Conservation (phyloP, 495 filamentous ascomycete species). For the Gamarada debralockiae region DNA sequence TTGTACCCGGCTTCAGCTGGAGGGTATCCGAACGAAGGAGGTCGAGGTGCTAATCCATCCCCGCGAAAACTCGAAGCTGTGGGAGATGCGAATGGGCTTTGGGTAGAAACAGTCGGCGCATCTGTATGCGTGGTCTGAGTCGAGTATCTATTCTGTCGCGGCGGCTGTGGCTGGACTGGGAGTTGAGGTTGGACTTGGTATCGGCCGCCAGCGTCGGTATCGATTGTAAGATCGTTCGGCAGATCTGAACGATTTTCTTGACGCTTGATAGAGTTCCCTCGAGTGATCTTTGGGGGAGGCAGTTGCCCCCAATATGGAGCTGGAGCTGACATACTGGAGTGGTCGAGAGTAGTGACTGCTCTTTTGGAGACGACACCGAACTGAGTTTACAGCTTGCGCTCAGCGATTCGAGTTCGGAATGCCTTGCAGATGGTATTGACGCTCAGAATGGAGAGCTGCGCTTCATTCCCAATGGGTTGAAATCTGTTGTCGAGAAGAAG, state of each 20-base stretch:
- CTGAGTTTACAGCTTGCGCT: neutral
- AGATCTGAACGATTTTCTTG: constrained; percentile 36
- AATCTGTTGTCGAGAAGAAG: neutral
- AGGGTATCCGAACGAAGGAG: constrained; percentile 43
- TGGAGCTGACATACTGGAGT: constrained; percentile 25
- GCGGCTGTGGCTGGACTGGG: constrained; percentile 35
- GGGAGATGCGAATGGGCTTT: constrained; percentile 47
- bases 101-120: constrained; percentile 44
- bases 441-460: neutral
- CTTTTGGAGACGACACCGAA: neutral
- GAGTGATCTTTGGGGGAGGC: constrained; percentile 30
- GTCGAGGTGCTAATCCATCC: constrained; percentile 43
- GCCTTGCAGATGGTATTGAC: no score
- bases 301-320: constrained; percentile 38
- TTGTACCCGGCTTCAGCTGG: constrained; percentile 22
- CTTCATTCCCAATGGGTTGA: neutral
- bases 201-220: constrained; percentile 23
- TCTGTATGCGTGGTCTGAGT: constrained; percentile 17
- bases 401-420: no score
- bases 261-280: constrained; percentile 35
- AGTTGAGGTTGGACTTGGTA: constrained; percentile 18
- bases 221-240: constrained; percentile 37
- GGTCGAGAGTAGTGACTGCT: neutral
- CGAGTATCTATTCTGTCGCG: constrained; percentile 18
- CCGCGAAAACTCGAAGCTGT: constrained; percentile 41